Base-by-base conservation (phyloP, 2,329 filamentous ascomycete genomes). In the Pseudogymnoascus sp. region DNA sequence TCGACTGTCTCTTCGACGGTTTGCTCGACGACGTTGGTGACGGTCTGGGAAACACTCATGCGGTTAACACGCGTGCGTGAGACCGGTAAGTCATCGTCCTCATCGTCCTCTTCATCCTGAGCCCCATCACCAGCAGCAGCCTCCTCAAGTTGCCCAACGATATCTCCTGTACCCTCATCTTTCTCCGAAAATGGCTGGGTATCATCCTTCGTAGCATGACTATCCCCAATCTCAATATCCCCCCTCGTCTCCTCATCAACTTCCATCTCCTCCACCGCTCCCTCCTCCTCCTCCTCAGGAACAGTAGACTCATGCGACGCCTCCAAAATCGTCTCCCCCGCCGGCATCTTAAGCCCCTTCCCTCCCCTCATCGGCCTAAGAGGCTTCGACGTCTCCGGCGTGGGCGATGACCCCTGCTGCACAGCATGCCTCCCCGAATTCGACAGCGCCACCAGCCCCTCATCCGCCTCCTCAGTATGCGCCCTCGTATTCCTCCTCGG, bases 361-460 rank as follows among this genome's bases (percentile, higher is more conserved):
- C 63, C 30, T n/a, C 67, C 71, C 63, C 70, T 64, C 25, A 62
- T 67, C 2, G 64, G 47, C 63, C 69, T 66, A n/a, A 22, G 9
- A 57, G 67, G 76, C 12, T 72, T 68, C 16, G 76, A 69, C 2
- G 78, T 69, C 64, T 87, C 83, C 0, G 84, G 83, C 65, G 81
- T 85, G 60, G 75, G 76, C 28, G 81, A 81, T 16, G 74, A 74
- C 38, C 80, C 76, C 30, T 78, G 73, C 2, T 75, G 69, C 39
- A 76, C 76, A 18, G 77, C 79, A 64, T 87, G 83, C 61, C 76
- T 79, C n/a, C 84, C 84, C 6, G 84, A 86, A 66, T 77, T 81
- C 5, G 83, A 81, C 12, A 87, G 74, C 67, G 86, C 82, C 4
- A 85, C 70, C 6, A 85, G 77, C 43, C 84, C 81, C 30, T 81